Percentiles rank a stretch among this genome's conserved stretches.
Evolutionary conservation across 148 eudicot genomes (phyloP).

Genomic region (Spergularia bocconei): DNA sequence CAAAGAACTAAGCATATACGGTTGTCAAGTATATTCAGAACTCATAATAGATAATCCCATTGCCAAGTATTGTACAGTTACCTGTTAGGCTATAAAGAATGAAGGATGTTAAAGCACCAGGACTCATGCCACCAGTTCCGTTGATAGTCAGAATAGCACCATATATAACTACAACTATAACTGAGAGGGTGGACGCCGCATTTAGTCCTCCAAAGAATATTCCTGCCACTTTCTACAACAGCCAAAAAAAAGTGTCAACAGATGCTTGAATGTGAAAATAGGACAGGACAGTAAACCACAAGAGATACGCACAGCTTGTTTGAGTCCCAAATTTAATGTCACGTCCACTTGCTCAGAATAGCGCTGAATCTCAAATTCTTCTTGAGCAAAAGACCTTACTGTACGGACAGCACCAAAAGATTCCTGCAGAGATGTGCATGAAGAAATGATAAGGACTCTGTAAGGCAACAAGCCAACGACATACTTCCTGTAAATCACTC

Average conservation of each 20-base stretch:
- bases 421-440: slow-evolving; percentile 45
- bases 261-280: neutral
- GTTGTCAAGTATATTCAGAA: neutral
- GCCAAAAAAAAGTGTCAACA: slow-evolving; percentile 12
- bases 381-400: slow-evolving; percentile 92
- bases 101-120: slow-evolving; percentile 86
- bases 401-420: slow-evolving; percentile 91
- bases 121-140: slow-evolving; percentile 69
- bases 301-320: slow-evolving; percentile 69
- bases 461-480: too few relatives aligned
- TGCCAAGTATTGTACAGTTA: slow-evolving; percentile 20
- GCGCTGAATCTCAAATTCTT: slow-evolving; percentile 51
- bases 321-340: slow-evolving; percentile 73
- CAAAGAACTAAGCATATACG: neutral
- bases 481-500: neutral
- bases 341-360: slow-evolving; percentile 91
- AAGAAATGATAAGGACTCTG: neutral
- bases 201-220: slow-evolving; percentile 69
- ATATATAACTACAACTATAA: slow-evolving; percentile 81
- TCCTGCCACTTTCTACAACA: slow-evolving; percentile 69
- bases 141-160: slow-evolving; percentile 79
- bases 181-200: slow-evolving; percentile 87
- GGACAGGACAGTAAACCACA: neutral
- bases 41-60: neutral
- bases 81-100: slow-evolving; percentile 93